Evolutionary conservation across 2,329 filamentous ascomycete genomes (phyloP), one percentile per base, ranked within the genome.

Genomic region (Trichophyton benhamiae): DNA sequence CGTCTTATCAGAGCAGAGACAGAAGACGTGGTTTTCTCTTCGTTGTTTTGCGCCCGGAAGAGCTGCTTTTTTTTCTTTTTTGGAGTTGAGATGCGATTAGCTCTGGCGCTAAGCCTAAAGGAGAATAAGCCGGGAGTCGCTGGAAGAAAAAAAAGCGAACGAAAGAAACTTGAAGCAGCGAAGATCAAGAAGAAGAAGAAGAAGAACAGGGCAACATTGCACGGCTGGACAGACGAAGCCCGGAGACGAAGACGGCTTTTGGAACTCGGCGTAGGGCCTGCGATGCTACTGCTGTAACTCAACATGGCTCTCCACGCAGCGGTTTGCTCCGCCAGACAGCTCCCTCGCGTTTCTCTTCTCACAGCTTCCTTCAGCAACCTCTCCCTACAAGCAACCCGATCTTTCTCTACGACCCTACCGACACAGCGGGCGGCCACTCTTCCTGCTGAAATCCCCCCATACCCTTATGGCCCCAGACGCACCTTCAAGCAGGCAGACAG

Each of bases 401-500:
- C 67, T 53, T 76, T 76, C 65, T 74, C 74, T 42, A 73, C 73
- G 53, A 73, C 73, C 57, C 61, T 66, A 57, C 65, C 69, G 57
- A 20, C 58, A 55, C 57, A 61, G 48, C 61, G 71, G 63, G 72
- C 71, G 58, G 69, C 66, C 41, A 68, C 69, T 57, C 67, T 76
- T 57, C 73, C 74, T 36, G 69, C 70, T 8, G 66, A 71, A 42
- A 74, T 77, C 63, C 77, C 77, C 52, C 71, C 76, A 41, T 80
- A 80, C 63, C 78, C 78, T 9, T 77, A 78, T 66, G 75, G 75
- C 55, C 72, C 75, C 17, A 73, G 73, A 58, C 69, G 70, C 53
- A 67, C 70, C 63, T 80, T 73, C 68, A 77, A 77, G 63, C 77
- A 78, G 69, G 72, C 76, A 17, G 75, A 79, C 65, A 71, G 70